Base-by-base conservation (phyloP, 2,329 filamentous ascomycete species). In the Huntiella omanensis region DNA sequence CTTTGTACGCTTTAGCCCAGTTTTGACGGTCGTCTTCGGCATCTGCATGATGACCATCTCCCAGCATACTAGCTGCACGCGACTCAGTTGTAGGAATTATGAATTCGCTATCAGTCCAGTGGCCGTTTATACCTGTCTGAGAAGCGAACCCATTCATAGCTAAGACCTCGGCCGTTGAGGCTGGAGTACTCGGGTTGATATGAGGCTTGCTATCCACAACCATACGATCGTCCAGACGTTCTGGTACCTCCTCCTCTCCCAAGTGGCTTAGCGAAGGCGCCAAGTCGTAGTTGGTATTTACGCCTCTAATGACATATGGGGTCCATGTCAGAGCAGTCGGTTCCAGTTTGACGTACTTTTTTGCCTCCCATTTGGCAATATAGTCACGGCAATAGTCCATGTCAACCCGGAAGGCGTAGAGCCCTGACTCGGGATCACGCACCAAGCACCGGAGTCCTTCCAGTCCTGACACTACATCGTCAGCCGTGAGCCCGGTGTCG, bases 391-490 rank as follows among this genome's bases (percentile, higher is more conserved):
- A 95, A 58, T 88, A 94, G 3, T 77, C 71, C 48, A 84, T 69
- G 59, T 96, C 87, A 15, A 96, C 73, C 32, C 91, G 77, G 52
- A 98, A 77, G 1, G 86, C 91, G 59, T 98, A 98, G 4, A 80
- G 71, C 50, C 82, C 84, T 1, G 88, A 94, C 47, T 84, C 70
- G 1, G 88, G 86, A 59, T 98, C 91, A 49, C 86, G 76, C 12
- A 95, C 83, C 17, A 98, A 71, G 46, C 86, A 88, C 37, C 88
- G 79, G 8, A 98, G 66, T 1, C 84, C 86, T 63, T 98, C 91
- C 2, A 98, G 68, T 0, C 84, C 88, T 10, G 91, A 92, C 10
- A 98, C 83, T 50, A 96, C 87, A 60, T 98, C 91, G 61, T 98
- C 91, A 0, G 88, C 73, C 1, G 91, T 96, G 76, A 98, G 86